phyloP scores from a whole-genome alignment of 2,329 filamentous ascomycete genomes.

The Fusarium pseudograminearum region DNA sequence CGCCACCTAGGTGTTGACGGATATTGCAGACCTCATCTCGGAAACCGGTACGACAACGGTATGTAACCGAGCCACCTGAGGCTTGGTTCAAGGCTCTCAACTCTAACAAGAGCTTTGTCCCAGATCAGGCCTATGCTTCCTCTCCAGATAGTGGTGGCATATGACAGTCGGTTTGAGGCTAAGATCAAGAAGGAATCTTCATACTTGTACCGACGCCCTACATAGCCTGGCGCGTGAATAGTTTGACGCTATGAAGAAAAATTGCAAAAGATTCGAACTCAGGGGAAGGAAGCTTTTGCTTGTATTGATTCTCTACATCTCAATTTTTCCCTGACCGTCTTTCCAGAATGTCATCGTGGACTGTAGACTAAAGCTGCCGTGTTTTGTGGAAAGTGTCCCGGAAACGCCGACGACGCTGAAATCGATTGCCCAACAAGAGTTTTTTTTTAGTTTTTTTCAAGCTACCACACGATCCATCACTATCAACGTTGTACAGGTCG shows the following conservation, averaged over 20 bases:
- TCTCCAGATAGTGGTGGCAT: slow-evolving; percentile 33
- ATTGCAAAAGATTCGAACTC: slow-evolving; percentile 33
- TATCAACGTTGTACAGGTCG: slow-evolving; percentile 1
- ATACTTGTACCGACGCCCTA: slow-evolving; percentile 34
- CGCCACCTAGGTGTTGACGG: background rate
- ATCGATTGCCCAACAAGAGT: slow-evolving; percentile 17
- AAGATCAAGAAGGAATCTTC: slow-evolving; percentile 43
- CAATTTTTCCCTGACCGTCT: slow-evolving; percentile 20
- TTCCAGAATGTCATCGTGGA: slow-evolving; percentile 10
- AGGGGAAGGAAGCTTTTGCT: slow-evolving; percentile 30
- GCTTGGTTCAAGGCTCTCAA: slow-evolving; percentile 28
- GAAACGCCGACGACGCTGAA: slow-evolving; percentile 40
- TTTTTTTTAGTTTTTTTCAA: background rate
- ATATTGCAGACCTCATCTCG: slow-evolving; percentile 3
- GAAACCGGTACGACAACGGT: slow-evolving; percentile 12
- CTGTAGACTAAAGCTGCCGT: slow-evolving; percentile 4
- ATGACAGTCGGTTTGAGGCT: slow-evolving; percentile 42
- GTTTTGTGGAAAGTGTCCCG: slow-evolving; percentile 23
- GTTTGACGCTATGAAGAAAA: slow-evolving; percentile 37
- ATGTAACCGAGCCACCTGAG: slow-evolving; percentile 32
- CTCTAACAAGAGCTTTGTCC: slow-evolving; percentile 27
- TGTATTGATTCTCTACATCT: slow-evolving; percentile 7
- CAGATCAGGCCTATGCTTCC: slow-evolving; percentile 32
- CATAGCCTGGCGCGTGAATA: slow-evolving; percentile 26
- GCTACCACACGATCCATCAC: background rate